These are phyloP conservation scores for Pseudocercospora musae DNA, from an alignment of 2,329 filamentous ascomycete species.

Conservation along the genomic window DNA sequence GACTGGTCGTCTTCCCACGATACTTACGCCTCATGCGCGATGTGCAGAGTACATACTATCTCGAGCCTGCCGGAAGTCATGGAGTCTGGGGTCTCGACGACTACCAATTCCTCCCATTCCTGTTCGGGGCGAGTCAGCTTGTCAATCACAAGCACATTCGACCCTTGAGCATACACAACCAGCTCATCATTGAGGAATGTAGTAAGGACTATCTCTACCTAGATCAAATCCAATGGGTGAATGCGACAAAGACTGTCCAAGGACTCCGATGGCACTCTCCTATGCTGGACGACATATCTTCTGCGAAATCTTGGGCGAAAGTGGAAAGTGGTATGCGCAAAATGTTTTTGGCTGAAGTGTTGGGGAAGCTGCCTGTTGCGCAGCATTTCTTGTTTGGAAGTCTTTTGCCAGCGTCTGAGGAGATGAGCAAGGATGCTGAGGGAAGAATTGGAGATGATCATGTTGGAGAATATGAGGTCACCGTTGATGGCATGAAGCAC, in stretches of 20 bases:
- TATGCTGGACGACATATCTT: conserved; percentile 96
- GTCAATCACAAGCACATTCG: conserved; percentile 64
- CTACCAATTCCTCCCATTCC: conserved; percentile 53
- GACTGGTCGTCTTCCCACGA: conserved; percentile 73
- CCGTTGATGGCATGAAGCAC: conserved; percentile 61
- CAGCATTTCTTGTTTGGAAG: conserved; percentile 96
- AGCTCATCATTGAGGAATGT: conserved; percentile 82
- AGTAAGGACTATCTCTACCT: conserved; percentile 82
- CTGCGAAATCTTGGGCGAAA: conserved; percentile 85
- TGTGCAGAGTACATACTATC: conserved; percentile 88
- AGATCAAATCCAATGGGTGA: conserved; percentile 89
- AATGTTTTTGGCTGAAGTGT: conserved; percentile 92
- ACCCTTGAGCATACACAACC: conserved; percentile 71
- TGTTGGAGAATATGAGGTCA: conserved; percentile 58
- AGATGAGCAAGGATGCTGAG: conserved; percentile 69
- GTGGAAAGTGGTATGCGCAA: conserved; percentile 92
- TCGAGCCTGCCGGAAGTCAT: conserved; percentile 68
- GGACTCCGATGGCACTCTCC: conserved; percentile 94
- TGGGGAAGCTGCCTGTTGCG: conserved; percentile 94
- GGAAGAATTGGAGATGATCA: conserved; percentile 48
- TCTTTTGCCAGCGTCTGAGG: conserved; percentile 72
- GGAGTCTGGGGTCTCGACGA: conserved; percentile 54
- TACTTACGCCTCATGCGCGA: conserved; percentile 85
- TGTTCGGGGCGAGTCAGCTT: conserved; percentile 49
- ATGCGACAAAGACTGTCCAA: conserved; percentile 93